Percentiles rank a stretch among this genome's conserved stretches.
phyloP scores from a whole-genome alignment of 179 eudicot genomes.

The Nepenthes alata region DNA sequence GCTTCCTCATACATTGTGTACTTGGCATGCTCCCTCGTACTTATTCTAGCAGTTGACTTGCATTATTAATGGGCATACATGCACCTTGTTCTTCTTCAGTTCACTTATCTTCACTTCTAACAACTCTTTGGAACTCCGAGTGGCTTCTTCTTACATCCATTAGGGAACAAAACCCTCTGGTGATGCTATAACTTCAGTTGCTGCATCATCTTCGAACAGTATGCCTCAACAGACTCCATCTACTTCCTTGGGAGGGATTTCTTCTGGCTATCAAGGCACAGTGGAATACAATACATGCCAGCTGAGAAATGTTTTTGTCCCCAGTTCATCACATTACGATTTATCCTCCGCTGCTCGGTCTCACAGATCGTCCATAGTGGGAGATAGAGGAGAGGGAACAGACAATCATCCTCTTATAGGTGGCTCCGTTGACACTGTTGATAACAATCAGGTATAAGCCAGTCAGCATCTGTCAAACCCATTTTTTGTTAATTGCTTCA shows the following conservation, averaged over 20 bases:
- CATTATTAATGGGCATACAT: not conserved
- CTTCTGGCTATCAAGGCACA: constrained; percentile 39
- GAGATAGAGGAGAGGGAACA: constrained; percentile 33
- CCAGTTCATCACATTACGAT: constrained; percentile 59
- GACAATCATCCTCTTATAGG: constrained; percentile 42
- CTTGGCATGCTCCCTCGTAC: no score
- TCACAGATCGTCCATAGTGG: constrained; percentile 42
- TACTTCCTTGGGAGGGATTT: constrained; percentile 45
- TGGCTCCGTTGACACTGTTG: constrained; percentile 47
- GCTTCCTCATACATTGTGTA: no score
- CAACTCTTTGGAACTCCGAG: not conserved
- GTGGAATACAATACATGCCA: constrained; percentile 42
- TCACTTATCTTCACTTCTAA: not conserved
- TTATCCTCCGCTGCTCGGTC: constrained; percentile 47
- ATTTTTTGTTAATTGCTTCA: not conserved
- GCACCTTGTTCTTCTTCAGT: not conserved
- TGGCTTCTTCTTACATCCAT: constrained; percentile 4
- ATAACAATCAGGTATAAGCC: constrained; percentile 48
- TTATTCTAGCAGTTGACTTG: not conserved
- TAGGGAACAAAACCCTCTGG: constrained; percentile 49
- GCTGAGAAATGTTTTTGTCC: constrained; percentile 41
- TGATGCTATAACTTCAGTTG: constrained; percentile 32
- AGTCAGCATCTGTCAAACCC: not conserved
- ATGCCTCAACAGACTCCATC: constrained; percentile 53
- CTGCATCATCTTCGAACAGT: constrained; percentile 33